phyloP scores from a whole-genome alignment of 75 land plant genomes.

The Selaginella tamariscina region DNA sequence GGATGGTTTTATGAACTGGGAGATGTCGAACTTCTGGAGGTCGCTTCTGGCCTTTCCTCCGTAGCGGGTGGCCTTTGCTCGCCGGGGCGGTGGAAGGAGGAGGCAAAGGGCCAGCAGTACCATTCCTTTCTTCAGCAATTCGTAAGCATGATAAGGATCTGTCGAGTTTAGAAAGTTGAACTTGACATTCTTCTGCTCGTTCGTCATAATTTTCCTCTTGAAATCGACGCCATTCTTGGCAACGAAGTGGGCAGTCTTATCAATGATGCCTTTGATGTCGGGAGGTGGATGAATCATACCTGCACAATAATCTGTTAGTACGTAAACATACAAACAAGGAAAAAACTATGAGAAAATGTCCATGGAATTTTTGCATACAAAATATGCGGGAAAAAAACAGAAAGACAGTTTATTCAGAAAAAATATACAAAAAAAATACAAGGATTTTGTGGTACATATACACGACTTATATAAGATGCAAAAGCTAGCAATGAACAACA shows the following conservation, averaged over 20 bases:
- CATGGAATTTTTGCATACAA: too few relatives aligned
- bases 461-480: too few relatives aligned
- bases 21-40: neutral
- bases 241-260: conserved; percentile 15
- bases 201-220: conserved; percentile 8
- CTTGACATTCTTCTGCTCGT: conserved; percentile 13
- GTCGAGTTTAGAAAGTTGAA: conserved; percentile 10
- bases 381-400: too few relatives aligned
- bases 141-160: conserved; percentile 12
- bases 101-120: neutral
- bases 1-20: conserved; percentile 2
- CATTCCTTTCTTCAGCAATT: neutral
- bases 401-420: too few relatives aligned
- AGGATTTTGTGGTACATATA: too few relatives aligned
- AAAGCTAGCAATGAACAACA: too few relatives aligned
- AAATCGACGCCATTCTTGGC: conserved; percentile 15
- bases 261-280: conserved; percentile 5
- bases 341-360: too few relatives aligned
- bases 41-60: neutral
- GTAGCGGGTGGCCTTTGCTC: neutral
- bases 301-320: too few relatives aligned
- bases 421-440: too few relatives aligned
- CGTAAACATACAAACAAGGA: too few relatives aligned
- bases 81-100: neutral
- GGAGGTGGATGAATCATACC: conserved; percentile 11